These are phyloP conservation scores for Quercus tomentella DNA, from an alignment of 331 rosid species.

Conservation along the genomic window DNA sequence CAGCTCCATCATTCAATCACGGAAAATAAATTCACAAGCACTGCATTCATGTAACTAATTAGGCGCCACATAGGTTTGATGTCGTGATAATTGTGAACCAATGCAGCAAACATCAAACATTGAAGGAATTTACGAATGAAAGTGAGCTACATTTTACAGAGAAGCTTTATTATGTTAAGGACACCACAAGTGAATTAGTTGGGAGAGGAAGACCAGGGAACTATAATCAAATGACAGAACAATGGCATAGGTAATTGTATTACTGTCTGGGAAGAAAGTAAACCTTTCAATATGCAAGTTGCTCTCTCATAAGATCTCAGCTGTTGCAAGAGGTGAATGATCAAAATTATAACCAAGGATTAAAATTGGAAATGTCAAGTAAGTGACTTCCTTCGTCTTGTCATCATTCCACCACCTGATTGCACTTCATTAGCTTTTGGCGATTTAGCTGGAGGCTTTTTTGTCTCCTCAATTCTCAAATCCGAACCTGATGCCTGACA, in stretches of 20 bases:
- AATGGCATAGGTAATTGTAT: constrained; percentile 13
- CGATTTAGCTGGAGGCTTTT: constrained; percentile 23
- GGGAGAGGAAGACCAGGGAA: neutral
- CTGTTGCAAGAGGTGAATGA: constrained; percentile 27
- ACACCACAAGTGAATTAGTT: constrained; percentile 18
- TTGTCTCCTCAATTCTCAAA: constrained; percentile 10
- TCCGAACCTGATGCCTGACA: constrained; percentile 23
- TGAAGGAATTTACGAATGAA: neutral
- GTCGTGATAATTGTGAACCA: neutral
- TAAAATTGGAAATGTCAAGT: constrained; percentile 28
- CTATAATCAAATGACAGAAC: constrained; percentile 19
- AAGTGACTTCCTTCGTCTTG: constrained; percentile 43
- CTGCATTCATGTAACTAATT: neutral
- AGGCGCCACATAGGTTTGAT: too few species aligned
- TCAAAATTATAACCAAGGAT: constrained; percentile 16
- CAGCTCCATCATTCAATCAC: neutral
- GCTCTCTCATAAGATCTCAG: constrained; percentile 20
- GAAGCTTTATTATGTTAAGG: neutral
- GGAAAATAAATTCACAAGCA: neutral
- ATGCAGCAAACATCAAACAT: neutral
- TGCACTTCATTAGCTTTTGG: constrained; percentile 22
- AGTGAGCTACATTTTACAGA: neutral
- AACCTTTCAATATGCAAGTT: constrained; percentile 20
- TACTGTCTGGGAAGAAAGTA: constrained; percentile 20
- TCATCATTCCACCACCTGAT: constrained; percentile 30